Evolutionary conservation across 2,329 filamentous ascomycete genomes (phyloP).

Genomic region (Zalaria obscura): DNA sequence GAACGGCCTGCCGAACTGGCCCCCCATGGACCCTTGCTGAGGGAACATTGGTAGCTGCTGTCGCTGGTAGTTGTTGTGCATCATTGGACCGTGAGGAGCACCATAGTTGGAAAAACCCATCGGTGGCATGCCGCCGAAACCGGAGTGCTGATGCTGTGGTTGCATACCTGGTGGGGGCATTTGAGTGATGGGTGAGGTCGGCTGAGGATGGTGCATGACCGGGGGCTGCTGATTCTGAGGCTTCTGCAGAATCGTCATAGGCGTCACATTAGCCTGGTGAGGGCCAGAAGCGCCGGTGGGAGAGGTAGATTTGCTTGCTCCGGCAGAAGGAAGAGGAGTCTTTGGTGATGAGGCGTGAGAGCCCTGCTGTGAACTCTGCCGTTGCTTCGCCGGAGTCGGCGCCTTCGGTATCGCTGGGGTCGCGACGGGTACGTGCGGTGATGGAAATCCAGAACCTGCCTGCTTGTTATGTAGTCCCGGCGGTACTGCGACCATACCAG

Average conservation of each 20-base stretch:
- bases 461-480: conserved; percentile 39
- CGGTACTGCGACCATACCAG: conserved; percentile 40
- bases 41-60: conserved; percentile 40
- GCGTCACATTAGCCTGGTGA: conserved; percentile 45
- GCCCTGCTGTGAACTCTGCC: conserved; percentile 68
- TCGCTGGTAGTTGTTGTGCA: conserved; percentile 39
- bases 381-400: conserved; percentile 62
- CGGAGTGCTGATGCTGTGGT: conserved; percentile 32
- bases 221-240: conserved; percentile 33
- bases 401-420: conserved; percentile 74
- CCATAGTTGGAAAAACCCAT: conserved; percentile 34
- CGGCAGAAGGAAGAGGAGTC: conserved; percentile 41
- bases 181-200: conserved; percentile 38
- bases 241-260: conserved; percentile 50
- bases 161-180: conserved; percentile 42
- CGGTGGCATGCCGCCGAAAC: conserved; percentile 30
- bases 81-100: conserved; percentile 39
- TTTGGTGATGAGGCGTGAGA: conserved; percentile 56
- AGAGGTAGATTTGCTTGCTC: conserved; percentile 39
- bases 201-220: conserved; percentile 43
- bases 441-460: conserved; percentile 44
- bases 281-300: conserved; percentile 44
- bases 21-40: conserved; percentile 35
- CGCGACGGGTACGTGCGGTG: conserved; percentile 64
- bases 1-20: conserved; percentile 38